Evolutionary conservation across 169 alveolate genomes (phyloP).

Genomic region (Theileria orientalis): DNA sequence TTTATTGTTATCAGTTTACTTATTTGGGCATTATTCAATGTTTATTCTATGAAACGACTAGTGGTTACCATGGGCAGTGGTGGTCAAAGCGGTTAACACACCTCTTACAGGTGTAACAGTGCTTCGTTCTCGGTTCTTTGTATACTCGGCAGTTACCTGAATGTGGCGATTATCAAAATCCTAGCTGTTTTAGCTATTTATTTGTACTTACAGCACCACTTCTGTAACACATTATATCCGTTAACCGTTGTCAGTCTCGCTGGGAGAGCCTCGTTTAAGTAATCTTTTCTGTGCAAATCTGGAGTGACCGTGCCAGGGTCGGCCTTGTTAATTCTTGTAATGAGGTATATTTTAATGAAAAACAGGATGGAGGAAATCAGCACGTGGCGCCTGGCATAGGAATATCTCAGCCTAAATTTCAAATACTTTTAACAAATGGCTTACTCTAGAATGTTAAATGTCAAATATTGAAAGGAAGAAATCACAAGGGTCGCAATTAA

Average conservation of each 20-base stretch:
- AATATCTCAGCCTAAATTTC: neutral
- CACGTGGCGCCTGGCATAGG: neutral
- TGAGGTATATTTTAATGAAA: neutral
- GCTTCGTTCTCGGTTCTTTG: conserved; percentile 90
- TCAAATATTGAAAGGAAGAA: too few relatives aligned
- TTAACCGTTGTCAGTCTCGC: conserved; percentile 1
- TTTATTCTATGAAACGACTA: too few relatives aligned
- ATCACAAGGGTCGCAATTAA: too few relatives aligned
- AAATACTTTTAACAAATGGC: too few relatives aligned
- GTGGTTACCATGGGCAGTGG: conserved; percentile 93
- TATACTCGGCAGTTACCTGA: conserved; percentile 51
- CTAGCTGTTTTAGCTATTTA: too few relatives aligned
- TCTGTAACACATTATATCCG: conserved; percentile 30
- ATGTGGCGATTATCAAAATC: neutral
- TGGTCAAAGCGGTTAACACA: conserved; percentile 93
- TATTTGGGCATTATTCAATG: too few relatives aligned
- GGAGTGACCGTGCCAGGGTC: neutral
- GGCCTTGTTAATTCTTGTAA: neutral
- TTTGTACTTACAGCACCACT: conserved; percentile 61
- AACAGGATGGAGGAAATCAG: neutral
- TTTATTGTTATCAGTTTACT: too few relatives aligned
- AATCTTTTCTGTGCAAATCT: neutral
- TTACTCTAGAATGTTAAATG: too few relatives aligned
- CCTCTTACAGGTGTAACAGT: conserved; percentile 88
- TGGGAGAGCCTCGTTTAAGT: neutral